Evolutionary conservation across 208 protist species (phyloP).

Genomic region (Acanthamoeba healyi): DNA sequence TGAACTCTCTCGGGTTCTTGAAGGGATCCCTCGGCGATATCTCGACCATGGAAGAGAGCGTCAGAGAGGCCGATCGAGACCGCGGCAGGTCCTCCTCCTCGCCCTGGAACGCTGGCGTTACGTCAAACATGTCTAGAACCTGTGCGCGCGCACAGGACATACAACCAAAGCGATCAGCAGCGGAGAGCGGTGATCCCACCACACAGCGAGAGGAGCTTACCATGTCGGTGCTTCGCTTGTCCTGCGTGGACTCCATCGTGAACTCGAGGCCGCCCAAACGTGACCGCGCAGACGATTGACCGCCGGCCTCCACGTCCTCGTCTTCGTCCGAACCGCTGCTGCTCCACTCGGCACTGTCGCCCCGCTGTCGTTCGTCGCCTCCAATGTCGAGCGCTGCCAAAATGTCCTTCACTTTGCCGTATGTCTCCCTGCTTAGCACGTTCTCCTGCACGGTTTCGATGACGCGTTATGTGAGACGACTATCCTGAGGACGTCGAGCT

Average conservation of each 20-base stretch:
- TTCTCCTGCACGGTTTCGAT: slow-evolving; percentile 3
- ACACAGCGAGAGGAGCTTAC: too few relatives aligned
- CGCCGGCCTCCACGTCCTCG: neutral
- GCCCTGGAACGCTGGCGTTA: slow-evolving; percentile 50
- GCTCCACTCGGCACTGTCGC: neutral
- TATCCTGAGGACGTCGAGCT: too few relatives aligned
- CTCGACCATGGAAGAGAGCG: neutral
- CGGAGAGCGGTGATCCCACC: too few relatives aligned
- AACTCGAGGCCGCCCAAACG: neutral
- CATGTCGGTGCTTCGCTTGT: neutral
- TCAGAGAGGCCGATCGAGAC: neutral
- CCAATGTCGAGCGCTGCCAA: neutral
- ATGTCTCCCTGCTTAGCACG: neutral
- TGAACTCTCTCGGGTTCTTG: slow-evolving; percentile 36
- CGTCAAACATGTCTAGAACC: slow-evolving; percentile 61
- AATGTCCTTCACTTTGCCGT: neutral
- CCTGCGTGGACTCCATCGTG: neutral
- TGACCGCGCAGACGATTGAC: neutral
- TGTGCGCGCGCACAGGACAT: too few relatives aligned
- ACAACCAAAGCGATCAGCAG: too few relatives aligned
- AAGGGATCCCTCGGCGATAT: neutral
- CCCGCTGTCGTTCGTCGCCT: neutral
- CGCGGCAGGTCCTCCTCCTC: slow-evolving; percentile 48
- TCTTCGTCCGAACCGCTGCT: neutral
- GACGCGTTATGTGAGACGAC: too few relatives aligned